Evolutionary conservation across 2,329 filamentous ascomycete species (phyloP).

Genomic region (Pleurostoma richardsiae): DNA sequence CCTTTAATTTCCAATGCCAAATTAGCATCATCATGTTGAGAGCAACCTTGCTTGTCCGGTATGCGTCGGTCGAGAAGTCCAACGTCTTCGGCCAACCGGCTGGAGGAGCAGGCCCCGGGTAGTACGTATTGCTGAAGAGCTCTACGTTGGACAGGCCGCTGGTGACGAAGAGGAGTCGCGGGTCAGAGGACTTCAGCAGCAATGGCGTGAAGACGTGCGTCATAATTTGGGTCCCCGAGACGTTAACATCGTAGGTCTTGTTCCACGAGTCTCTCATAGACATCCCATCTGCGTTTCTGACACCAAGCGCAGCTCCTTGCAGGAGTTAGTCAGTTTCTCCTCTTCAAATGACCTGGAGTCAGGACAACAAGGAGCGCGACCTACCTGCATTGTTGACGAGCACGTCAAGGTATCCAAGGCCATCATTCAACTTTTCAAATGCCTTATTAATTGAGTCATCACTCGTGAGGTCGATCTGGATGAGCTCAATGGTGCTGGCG

Average conservation of each 20-base stretch:
- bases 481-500: conserved; percentile 6
- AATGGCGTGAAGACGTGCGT: conserved; percentile 36
- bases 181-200: conserved; percentile 35
- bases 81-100: conserved; percentile 34
- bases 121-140: conserved; percentile 2
- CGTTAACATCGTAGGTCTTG: conserved; percentile 44
- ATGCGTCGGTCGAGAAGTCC: conserved; percentile 15
- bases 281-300: conserved; percentile 7
- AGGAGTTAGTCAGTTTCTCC: no score
- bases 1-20: conserved; percentile 32
- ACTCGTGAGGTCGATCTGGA: conserved; percentile 23
- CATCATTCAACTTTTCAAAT: conserved; percentile 17
- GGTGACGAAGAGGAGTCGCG: conserved; percentile 45
- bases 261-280: conserved; percentile 36
- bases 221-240: conserved; percentile 36
- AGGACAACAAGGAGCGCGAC: conserved; percentile 3
- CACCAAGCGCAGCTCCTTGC: no score
- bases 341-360: background rate
- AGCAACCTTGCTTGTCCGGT: conserved; percentile 34
- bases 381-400: conserved; percentile 25
- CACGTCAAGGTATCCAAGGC: conserved; percentile 21
- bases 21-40: conserved; percentile 44
- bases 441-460: conserved; percentile 23
- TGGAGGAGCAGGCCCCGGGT: conserved; percentile 5
- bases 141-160: conserved; percentile 33